Conservation (phyloP, 805 yeast species). For the Kodamaea nitidulidarum region DNA sequence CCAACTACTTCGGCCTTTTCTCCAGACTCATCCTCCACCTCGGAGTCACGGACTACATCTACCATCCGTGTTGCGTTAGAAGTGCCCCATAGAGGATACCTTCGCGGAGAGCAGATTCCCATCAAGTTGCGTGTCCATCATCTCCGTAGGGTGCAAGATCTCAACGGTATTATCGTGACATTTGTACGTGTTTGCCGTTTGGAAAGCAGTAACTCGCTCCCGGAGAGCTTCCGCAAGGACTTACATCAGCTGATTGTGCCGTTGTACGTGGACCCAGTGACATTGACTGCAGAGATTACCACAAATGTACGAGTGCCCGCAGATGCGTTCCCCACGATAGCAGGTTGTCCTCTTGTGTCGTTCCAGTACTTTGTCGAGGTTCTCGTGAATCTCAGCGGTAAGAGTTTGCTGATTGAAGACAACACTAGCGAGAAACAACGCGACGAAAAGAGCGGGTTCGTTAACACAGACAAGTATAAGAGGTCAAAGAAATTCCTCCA, state of each 20-base stretch:
- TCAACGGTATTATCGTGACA: conserved; percentile 74
- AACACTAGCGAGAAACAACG: conserved; percentile 16
- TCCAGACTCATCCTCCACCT: neutral
- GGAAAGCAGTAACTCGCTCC: conserved; percentile 54
- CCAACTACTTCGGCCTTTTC: conserved; percentile 1
- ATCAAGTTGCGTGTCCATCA: conserved; percentile 65
- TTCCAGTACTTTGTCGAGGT: conserved; percentile 86
- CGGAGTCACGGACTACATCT: conserved; percentile 1
- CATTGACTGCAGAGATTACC: conserved; percentile 52
- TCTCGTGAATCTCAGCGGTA: conserved; percentile 72
- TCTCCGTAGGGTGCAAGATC: conserved; percentile 62
- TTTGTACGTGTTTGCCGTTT: conserved; percentile 73
- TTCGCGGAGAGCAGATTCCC: conserved; percentile 78
- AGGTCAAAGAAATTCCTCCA: conserved; percentile 73
- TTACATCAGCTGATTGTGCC: conserved; percentile 75
- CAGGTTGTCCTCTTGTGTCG: conserved; percentile 64
- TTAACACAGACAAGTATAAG: conserved; percentile 78
- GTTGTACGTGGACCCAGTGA: conserved; percentile 66
- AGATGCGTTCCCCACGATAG: conserved; percentile 81
- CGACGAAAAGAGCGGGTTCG: conserved; percentile 39
- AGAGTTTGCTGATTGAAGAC: conserved; percentile 32
- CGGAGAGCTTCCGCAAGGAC: conserved; percentile 78
- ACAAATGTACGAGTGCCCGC: conserved; percentile 71
- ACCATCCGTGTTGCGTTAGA: conserved; percentile 33
- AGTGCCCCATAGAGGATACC: conserved; percentile 59